Evolutionary conservation across 495 filamentous ascomycete genomes (phyloP), one percentile per base, ranked within the genome.

Genomic region (Tuber magnatum): DNA sequence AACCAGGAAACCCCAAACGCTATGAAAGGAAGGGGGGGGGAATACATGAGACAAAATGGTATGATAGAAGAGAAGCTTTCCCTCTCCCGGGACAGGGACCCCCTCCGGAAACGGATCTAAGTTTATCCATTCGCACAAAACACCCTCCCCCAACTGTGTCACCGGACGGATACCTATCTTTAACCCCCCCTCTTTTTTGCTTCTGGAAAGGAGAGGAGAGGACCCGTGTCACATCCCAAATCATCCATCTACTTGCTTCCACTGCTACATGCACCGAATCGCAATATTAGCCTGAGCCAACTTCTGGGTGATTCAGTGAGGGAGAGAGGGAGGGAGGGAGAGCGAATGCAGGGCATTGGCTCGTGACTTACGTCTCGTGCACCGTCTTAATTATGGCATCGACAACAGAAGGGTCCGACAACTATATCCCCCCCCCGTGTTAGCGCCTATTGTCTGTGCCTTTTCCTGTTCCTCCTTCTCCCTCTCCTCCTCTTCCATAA

Each of bases 401-500:
- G 28, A 99, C 93, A 38, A 97, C 90, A 71, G 87, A 89, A 44
- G 94, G 94, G 83, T 98, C 94, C 51, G 93, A 95, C 48, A 98
- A 42, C 56, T 65, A 20, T 32, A 18, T 65, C 18, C 28, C 35
- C 56, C 56, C 28, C 56, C 56, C 14, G 32, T 65, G 56, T 65
- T 32, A 65, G 32, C 56, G 56, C 28, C 56, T 35, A 35, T 20
- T 65, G 28, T 65, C 28, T 35, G 28, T 65, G 28, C 28, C 56
- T 6, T 5, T 3, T 32, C 28, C n/a, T 4, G 28, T 14, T 32
- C 56, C 56, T 16, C 56, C 56, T 32, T 56, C 56, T 32, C 28
- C 56, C 10, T 24, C n/a, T 10, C 10, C 4, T 10, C 24, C n/a
- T 32, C 10, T 32, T 12, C n/a, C 28, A 35, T 32, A 65, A 65